Evolutionary conservation across 2,329 filamentous ascomycete species (phyloP), one percentile per base, ranked within the genome.

Genomic region (Hymenoscyphus repandus): DNA sequence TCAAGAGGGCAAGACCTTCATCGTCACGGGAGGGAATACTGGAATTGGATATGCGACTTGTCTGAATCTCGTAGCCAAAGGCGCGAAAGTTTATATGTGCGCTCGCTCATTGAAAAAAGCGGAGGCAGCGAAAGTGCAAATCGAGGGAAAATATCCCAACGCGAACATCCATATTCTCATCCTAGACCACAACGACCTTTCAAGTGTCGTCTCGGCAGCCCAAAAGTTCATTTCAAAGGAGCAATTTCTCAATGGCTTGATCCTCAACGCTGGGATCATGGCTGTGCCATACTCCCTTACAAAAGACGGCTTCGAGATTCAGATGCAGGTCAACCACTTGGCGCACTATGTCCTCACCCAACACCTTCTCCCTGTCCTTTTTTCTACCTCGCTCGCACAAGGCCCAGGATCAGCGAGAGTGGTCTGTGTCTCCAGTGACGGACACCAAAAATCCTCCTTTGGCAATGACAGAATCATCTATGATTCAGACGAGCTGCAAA

Each of bases 11-110:
- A 72, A 67, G 53, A 58, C 61, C 32, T 62, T 44, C 50, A 54
- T 80, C 42, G 69, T 80, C 9, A 80, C 76, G 6, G 58, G 58
- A 39, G 57, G 55, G 1, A 60, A 59, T 20, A 51, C 58, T 9
- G 54, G 57, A 17, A 68, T 77, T 11, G 76, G 76, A 6, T 69
- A 70, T 47, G 71, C 76, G 51, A 68, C 78, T 10, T 64, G 62
- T 43, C 69, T 70, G 32, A 71, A 78, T 12, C 68, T 81, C 10
- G 80, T 78, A 58, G 60, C 63, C 1, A 69, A 69, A 18, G 72
- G 74, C 45, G 75, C 66, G 31, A 77, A 68, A 6, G 71, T 79
- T 18, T 79, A 78, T 58, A 60, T 79, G 34, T 72, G 74, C 3
- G 72, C 71, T 2, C 72, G 76, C 39, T 71, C 67, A 3, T 46